Evolutionary conservation across 441 rosid species (phyloP).

Genomic region (Codiaeum variegatum): DNA sequence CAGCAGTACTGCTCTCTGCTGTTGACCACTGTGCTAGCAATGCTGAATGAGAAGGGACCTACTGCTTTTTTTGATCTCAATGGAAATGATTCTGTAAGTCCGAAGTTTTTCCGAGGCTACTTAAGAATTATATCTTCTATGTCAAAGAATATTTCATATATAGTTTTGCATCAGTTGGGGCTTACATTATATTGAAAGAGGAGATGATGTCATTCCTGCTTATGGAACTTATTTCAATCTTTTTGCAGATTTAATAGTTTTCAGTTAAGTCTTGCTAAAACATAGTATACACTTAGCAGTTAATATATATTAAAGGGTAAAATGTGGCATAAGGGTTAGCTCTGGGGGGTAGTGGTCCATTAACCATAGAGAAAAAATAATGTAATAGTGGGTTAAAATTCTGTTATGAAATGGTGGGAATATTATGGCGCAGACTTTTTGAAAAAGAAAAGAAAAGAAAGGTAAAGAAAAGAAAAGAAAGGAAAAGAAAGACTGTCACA

Average conservation of each 20-base stretch:
- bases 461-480: too few relatives aligned
- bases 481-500: too few relatives aligned
- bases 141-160: not conserved
- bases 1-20: conserved; percentile 85
- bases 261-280: too few relatives aligned
- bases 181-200: not conserved
- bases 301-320: too few relatives aligned
- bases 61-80: conserved; percentile 94
- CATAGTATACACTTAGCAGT: too few relatives aligned
- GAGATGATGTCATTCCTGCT: not conserved
- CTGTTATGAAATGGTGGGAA: too few relatives aligned
- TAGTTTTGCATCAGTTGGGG: not conserved
- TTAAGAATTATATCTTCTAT: not conserved
- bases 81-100: conserved; percentile 92
- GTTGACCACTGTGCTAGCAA: conserved; percentile 76
- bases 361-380: too few relatives aligned
- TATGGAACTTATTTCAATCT: not conserved
- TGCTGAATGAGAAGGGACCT: conserved; percentile 99
- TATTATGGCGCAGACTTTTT: too few relatives aligned
- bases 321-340: too few relatives aligned
- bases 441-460: too few relatives aligned
- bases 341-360: too few relatives aligned
- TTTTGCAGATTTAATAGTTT: not conserved
- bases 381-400: too few relatives aligned
- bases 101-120: conserved; percentile 12